Percentiles rank a stretch among this genome's conserved stretches.
phyloP scores from a whole-genome alignment of 2,329 filamentous ascomycete species.

The Aspergillus floridensis region DNA sequence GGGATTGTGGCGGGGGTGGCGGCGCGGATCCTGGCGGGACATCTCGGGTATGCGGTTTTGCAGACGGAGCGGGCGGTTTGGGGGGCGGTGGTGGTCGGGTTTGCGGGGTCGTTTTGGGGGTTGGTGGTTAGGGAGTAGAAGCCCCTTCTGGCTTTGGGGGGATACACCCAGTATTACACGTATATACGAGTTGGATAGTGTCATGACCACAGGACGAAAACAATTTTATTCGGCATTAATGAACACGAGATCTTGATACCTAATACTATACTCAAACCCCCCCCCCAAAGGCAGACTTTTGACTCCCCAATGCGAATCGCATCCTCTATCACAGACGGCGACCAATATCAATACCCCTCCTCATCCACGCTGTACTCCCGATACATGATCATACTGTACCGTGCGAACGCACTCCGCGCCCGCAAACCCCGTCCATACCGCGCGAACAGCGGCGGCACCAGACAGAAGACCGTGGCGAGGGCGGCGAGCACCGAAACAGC shows the following conservation, averaged over 20 bases:
- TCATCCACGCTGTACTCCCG: slow-evolving; percentile 27
- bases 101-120: slow-evolving; percentile 18
- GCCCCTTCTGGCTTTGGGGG: no score
- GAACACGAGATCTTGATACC: no score
- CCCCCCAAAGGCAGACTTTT: no score
- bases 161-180: no score
- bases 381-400: slow-evolving; percentile 29
- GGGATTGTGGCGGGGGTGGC: slow-evolving; percentile 25
- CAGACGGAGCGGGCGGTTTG: slow-evolving; percentile 14
- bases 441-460: slow-evolving; percentile 32
- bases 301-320: no score
- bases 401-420: slow-evolving; percentile 35
- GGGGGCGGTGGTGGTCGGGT: slow-evolving; percentile 14
- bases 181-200: neutral
- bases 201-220: no score
- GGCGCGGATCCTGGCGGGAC: slow-evolving; percentile 15
- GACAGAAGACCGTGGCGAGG: slow-evolving; percentile 41
- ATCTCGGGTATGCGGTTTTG: slow-evolving; percentile 16
- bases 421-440: slow-evolving; percentile 35
- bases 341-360: slow-evolving; percentile 18
- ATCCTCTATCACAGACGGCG: neutral
- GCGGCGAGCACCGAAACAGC: slow-evolving; percentile 39
- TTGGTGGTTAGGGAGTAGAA: slow-evolving; percentile 15
- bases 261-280: no score
- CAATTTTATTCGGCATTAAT: no score